Evolutionary conservation across 306 rosid species (phyloP), one percentile per base, ranked within the genome.

Genomic region (Aeschynomene evenia): DNA sequence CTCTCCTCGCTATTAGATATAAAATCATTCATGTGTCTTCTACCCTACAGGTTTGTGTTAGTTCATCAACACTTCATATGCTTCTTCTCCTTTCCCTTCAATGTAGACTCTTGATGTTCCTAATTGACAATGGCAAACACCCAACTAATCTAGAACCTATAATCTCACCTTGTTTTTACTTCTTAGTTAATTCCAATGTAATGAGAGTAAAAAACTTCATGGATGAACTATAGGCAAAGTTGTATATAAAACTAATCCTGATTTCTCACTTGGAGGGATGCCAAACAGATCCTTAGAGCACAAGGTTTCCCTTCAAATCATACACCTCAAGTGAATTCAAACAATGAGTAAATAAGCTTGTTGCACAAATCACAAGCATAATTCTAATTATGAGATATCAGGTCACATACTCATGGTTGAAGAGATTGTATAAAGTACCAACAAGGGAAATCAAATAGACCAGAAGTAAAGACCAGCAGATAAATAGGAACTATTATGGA

Each of bases 351-450:
- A 51, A 62, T 19, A 50, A 50, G 45, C 34, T 72, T 19, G 9
- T 40, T 6, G 9, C 59, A 20, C 5, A 19, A 19, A 40, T 76
- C 58, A 28, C 65, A 60, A n/a, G 40, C 21, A 59, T 36, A 53
- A 48, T 49, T 57, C 36, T 16, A 23, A 56, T 24, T 37, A 49
- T 19, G 74, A 49, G 48, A 36, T 59, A 63, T 68, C 64, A 49
- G 6, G 58, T 37, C n/a, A 33, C 56, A 54, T 58, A 75, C 23
- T 48, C 50, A 26, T 50, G 65, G 23, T 22, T 69, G 21, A 55
- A 49, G 15, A 37, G 52, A 55, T 36, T 34, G 12, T 28, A 40
- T 6, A 2, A 22, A 36, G 14, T 57, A 57, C 51, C 52, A 71
- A n/a, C 31, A 28, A 28, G 42, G 12, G 16, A 40, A 28, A 28